A percentile compares a stretch with the other conserved stretches of the same genome.
These are phyloP conservation scores for Pseudocercospora fijiensis DNA, from an alignment of 2,329 filamentous ascomycete genomes.

Conservation along the genomic window DNA sequence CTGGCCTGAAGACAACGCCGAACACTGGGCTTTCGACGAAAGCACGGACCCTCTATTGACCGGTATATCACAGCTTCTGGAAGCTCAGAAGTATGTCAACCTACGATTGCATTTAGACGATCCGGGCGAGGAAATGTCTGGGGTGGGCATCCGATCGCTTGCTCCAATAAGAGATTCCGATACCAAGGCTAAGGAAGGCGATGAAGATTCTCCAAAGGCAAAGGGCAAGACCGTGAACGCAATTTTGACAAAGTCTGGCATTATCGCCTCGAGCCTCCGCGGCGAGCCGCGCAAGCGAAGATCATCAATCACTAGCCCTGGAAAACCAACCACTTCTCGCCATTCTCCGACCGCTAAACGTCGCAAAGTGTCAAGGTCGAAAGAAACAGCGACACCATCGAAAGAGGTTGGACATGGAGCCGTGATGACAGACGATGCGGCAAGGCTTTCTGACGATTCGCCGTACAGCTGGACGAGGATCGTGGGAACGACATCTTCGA, in stretches of 20 bases:
- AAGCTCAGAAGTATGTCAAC: conserved; percentile 58
- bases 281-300: conserved; percentile 40
- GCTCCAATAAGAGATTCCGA: conserved; percentile 14
- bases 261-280: conserved; percentile 44
- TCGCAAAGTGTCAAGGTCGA: not conserved
- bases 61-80: conserved; percentile 57
- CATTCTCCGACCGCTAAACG: not conserved
- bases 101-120: conserved; percentile 30
- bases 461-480: conserved; percentile 62
- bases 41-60: conserved; percentile 51
- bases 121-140: conserved; percentile 36
- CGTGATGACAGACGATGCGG: not conserved
- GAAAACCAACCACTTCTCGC: not conserved
- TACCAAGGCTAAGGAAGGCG: conserved; percentile 1
- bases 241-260: conserved; percentile 38
- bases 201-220: not conserved
- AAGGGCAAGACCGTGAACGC: conserved; percentile 33
- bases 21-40: conserved; percentile 64
- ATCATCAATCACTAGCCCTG: not conserved
- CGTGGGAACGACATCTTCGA: conserved; percentile 79
- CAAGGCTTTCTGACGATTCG: conserved; percentile 40
- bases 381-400: not conserved
- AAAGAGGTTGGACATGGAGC: not conserved
- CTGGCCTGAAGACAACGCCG: conserved; percentile 62
- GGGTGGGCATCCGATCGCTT: conserved; percentile 34